phyloP scores from a whole-genome alignment of 768 basidiomycete species.

The Tylopilus vinaceipallidus region DNA sequence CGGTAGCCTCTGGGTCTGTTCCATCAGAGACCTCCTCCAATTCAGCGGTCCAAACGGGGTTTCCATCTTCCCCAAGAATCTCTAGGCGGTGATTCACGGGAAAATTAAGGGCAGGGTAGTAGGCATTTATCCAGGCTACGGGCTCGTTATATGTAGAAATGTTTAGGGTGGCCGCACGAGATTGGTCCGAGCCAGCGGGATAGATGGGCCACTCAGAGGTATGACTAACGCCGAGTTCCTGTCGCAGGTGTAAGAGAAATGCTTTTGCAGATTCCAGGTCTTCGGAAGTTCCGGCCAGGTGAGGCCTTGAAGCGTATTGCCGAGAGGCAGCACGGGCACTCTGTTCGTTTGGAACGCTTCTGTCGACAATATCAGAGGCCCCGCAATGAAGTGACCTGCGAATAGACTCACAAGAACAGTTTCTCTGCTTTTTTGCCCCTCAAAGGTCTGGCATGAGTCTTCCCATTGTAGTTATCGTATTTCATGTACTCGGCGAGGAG shows the following conservation, averaged over 20 bases:
- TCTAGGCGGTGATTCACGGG: slow-evolving; percentile 57
- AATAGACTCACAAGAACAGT: slow-evolving; percentile 41
- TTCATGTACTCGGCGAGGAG: slow-evolving; percentile 19
- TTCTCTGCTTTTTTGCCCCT: slow-evolving; percentile 41
- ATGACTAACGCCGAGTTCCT: slow-evolving; percentile 42
- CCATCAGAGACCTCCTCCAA: slow-evolving; percentile 65
- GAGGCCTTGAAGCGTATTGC: slow-evolving; percentile 51
- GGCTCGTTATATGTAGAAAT: slow-evolving; percentile 41
- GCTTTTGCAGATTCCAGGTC: slow-evolving; percentile 58
- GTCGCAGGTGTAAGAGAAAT: slow-evolving; percentile 52
- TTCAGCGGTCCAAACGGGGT: slow-evolving; percentile 55
- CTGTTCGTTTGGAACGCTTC: slow-evolving; percentile 49
- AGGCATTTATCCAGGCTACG: slow-evolving; percentile 63
- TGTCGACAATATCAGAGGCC: slow-evolving; percentile 16
- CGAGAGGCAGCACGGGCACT: slow-evolving; percentile 53
- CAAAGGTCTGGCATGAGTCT: slow-evolving; percentile 20
- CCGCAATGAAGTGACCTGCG: background rate
- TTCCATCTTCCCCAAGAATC: slow-evolving; percentile 50
- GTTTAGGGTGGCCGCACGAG: slow-evolving; percentile 50
- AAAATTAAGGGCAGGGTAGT: slow-evolving; percentile 74
- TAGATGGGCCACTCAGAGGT: slow-evolving; percentile 42
- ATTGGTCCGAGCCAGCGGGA: slow-evolving; percentile 54
- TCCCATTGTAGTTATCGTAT: slow-evolving; percentile 15
- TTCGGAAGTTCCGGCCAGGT: slow-evolving; percentile 55
- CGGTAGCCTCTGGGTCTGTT: slow-evolving; percentile 60